Percentiles rank a stretch among this genome's conserved stretches.
These are phyloP conservation scores for Vanrija humicola DNA, from an alignment of 1,284 basidiomycete genomes.

Conservation along the genomic window DNA sequence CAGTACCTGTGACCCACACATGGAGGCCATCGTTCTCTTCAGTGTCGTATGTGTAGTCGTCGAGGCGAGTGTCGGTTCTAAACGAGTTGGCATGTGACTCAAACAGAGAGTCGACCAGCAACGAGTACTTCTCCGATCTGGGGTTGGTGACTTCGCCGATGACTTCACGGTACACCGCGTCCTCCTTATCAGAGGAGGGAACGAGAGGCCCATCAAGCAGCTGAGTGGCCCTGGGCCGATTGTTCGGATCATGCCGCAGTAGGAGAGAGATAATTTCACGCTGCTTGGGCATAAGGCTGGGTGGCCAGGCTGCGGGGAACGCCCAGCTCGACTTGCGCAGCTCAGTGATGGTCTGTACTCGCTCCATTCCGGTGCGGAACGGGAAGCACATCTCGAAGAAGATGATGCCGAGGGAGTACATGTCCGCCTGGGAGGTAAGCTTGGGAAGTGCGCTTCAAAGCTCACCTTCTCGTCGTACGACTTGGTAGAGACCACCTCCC, in stretches of 20 bases:
- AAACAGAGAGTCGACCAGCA: slow-evolving; percentile 38
- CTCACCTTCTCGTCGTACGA: slow-evolving; percentile 50
- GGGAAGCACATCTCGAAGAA: slow-evolving; percentile 96
- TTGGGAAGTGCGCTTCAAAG: too few species aligned
- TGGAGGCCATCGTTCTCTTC: slow-evolving; percentile 62
- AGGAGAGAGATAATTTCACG: slow-evolving; percentile 65
- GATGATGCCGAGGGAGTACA: slow-evolving; percentile 92
- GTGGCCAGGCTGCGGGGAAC: slow-evolving; percentile 63
- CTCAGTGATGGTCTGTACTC: slow-evolving; percentile 75
- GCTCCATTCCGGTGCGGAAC: slow-evolving; percentile 83
- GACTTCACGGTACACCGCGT: slow-evolving; percentile 36
- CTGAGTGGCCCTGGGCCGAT: slow-evolving; percentile 77
- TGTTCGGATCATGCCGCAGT: slow-evolving; percentile 76
- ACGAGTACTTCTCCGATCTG: slow-evolving; percentile 39
- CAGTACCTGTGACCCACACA: slow-evolving; percentile 56
- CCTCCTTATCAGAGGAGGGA: slow-evolving; percentile 35
- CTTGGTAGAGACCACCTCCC: slow-evolving; percentile 20
- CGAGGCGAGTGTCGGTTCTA: slow-evolving; percentile 62
- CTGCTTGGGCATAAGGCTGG: slow-evolving; percentile 55
- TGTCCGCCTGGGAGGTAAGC: slow-evolving; percentile 63
- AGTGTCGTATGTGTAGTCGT: slow-evolving; percentile 71
- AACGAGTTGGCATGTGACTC: slow-evolving; percentile 46
- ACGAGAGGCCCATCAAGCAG: slow-evolving; percentile 75
- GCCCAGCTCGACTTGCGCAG: slow-evolving; percentile 66
- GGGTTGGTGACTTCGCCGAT: slow-evolving; percentile 46